phyloP scores from a whole-genome alignment of 2,329 filamentous ascomycete species.

The Eutypella sp. region DNA sequence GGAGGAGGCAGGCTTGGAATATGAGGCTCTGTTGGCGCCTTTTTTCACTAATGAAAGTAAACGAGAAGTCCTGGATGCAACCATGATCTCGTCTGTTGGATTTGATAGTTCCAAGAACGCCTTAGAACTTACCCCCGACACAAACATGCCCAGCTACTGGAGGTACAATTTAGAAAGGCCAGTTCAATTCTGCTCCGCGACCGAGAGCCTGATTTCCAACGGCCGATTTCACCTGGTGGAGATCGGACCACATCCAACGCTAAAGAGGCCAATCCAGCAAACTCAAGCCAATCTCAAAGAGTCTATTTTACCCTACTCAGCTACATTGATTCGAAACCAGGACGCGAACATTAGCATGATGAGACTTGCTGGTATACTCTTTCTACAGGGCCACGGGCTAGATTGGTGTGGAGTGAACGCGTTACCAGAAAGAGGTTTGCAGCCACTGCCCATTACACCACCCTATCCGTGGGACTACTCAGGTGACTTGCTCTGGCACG shows the following conservation, averaged over 20 bases:
- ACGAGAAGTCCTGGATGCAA: not conserved
- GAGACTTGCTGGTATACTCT: conserved; percentile 1
- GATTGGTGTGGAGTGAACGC: not conserved
- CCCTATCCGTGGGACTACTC: conserved; percentile 34
- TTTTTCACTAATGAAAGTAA: not conserved
- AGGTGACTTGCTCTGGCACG: conserved; percentile 2
- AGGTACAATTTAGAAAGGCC: conserved; percentile 9
- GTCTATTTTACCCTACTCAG: not conserved
- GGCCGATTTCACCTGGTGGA: not conserved
- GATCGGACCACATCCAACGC: conserved; percentile 20
- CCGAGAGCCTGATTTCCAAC: not conserved
- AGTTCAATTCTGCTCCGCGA: conserved; percentile 6
- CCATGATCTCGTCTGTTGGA: conserved; percentile 14
- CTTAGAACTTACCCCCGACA: not conserved
- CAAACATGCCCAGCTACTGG: conserved; percentile 9
- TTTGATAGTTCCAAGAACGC: not conserved
- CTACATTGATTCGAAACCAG: not conserved
- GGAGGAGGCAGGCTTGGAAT: conserved; percentile 8
- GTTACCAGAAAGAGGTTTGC: not conserved
- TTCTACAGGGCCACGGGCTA: not conserved
- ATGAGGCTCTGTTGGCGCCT: conserved; percentile 8
- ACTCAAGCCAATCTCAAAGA: conserved; percentile 11
- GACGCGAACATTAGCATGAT: not conserved
- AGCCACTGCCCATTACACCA: conserved; percentile 17
- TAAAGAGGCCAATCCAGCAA: conserved; percentile 29